phyloP scores from a whole-genome alignment of 352 stramenopile genomes.

The Pythium monospermum region DNA sequence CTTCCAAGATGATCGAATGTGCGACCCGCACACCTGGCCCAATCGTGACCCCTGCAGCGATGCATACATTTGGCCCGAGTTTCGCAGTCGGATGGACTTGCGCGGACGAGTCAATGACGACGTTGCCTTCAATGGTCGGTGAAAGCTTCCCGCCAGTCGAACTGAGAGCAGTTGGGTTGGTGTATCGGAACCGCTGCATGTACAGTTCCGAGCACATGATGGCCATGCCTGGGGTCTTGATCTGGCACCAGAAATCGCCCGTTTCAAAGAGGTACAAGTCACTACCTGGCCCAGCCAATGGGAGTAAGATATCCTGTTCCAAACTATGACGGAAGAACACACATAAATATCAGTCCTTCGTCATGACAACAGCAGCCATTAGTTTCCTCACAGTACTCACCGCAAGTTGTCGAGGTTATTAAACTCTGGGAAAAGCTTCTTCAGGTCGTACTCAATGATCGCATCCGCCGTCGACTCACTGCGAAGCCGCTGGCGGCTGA shows the following conservation, averaged over 20 bases:
- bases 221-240: constrained; percentile 87
- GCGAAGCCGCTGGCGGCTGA: constrained; percentile 72
- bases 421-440: constrained; percentile 86
- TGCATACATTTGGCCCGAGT: constrained; percentile 81
- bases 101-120: constrained; percentile 74
- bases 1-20: constrained; percentile 86
- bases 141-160: constrained; percentile 76
- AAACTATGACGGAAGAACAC: constrained; percentile 37
- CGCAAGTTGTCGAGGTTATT: constrained; percentile 81
- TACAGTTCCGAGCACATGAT: constrained; percentile 89
- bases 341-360: constrained; percentile 10
- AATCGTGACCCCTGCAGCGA: constrained; percentile 81
- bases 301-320: constrained; percentile 83
- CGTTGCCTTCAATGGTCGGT: constrained; percentile 84
- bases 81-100: constrained; percentile 84
- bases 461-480: constrained; percentile 68
- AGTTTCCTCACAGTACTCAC: too few species aligned
- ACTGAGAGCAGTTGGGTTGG: constrained; percentile 78
- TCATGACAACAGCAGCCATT: too few species aligned
- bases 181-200: constrained; percentile 89
- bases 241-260: constrained; percentile 88
- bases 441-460: constrained; percentile 71
- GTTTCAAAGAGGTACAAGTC: constrained; percentile 75
- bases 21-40: constrained; percentile 74
- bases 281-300: constrained; percentile 63